phyloP scores from a whole-genome alignment of 2,329 filamentous ascomycete genomes.

The Aspergillus sp. region DNA sequence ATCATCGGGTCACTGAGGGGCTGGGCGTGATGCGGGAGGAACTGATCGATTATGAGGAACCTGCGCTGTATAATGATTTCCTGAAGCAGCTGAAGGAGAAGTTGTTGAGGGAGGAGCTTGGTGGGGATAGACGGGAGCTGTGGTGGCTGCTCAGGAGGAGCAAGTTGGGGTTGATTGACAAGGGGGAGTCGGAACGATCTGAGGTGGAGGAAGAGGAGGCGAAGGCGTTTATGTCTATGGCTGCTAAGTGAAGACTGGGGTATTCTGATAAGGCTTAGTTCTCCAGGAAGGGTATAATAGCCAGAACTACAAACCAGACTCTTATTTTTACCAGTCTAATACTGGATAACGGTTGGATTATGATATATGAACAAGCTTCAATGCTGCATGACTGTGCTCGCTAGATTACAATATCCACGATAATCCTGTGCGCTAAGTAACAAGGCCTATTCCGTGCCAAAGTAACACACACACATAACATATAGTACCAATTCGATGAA shows the following conservation, averaged over 20 bases:
- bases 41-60: constrained; percentile 73
- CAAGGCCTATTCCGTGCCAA: not conserved
- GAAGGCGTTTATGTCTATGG: constrained; percentile 39
- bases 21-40: constrained; percentile 77
- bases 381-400: not conserved
- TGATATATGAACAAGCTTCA: not conserved
- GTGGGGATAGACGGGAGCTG: constrained; percentile 77
- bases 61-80: constrained; percentile 74
- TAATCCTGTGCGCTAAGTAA: not conserved
- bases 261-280: not conserved
- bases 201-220: constrained; percentile 71
- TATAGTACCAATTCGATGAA: not conserved
- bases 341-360: not conserved
- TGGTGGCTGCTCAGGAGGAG: constrained; percentile 73
- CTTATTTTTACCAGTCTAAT: not conserved
- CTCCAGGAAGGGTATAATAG: not conserved
- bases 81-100: constrained; percentile 70
- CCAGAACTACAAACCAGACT: not conserved
- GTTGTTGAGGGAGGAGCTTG: constrained; percentile 68
- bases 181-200: constrained; percentile 63
- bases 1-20: constrained; percentile 73
- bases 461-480: not conserved
- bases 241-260: constrained; percentile 13
- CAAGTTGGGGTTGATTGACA: constrained; percentile 72
- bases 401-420: constrained; percentile 4